Base-by-base conservation (phyloP, 1,139 yeast species). In the Candida tunisiensis region DNA sequence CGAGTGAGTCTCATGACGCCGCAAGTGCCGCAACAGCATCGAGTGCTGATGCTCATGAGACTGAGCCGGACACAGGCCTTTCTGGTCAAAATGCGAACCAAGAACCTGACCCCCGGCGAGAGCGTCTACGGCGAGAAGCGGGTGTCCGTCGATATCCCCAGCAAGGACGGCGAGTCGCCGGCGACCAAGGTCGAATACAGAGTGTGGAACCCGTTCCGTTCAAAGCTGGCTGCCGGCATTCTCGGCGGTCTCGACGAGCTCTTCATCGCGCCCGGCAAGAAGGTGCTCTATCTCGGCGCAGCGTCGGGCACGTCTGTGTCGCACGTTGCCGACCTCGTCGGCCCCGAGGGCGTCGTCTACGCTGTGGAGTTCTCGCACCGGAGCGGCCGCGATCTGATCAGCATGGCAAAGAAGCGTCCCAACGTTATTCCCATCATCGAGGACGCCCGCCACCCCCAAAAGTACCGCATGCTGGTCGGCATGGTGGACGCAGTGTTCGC, bases 321-420 rank as follows among this genome's bases (percentile, higher is more conserved):
- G 33, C 98, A 91, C 61, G 98, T 88, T 52, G 69, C 98, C 41
- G 98, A 88, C 58, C 75, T 88, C 42, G 98, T 88, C 42, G 98
- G 98, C 39, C 96, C 98, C 55, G 95, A 83, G 62, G 98, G 98
- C 57, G 66, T 82, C 49, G 98, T 88, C 34, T 91, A 88, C 57
- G 98, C 98, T 33, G 98, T 88, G 45, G 98, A 88, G 62, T 88
- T 88, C 65, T 83, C 96, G 38, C 98, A 88, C 69, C 78, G 98
- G 69, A 93, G 96, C 49, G 98, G 98, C 56, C 79, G 98, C 69
- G 98, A 88, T 61, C 72, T 88, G 61, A 85, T 91, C 52, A 82
- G 93, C 51, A 88, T 88, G 98, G 98, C 98, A 55, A 88, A 88
- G 73, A 88, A 88, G 91, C 80, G 98, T 72, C 96, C 98, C 41